Conservation (phyloP, 345 rosid species). For the Reutealis trisperma region DNA sequence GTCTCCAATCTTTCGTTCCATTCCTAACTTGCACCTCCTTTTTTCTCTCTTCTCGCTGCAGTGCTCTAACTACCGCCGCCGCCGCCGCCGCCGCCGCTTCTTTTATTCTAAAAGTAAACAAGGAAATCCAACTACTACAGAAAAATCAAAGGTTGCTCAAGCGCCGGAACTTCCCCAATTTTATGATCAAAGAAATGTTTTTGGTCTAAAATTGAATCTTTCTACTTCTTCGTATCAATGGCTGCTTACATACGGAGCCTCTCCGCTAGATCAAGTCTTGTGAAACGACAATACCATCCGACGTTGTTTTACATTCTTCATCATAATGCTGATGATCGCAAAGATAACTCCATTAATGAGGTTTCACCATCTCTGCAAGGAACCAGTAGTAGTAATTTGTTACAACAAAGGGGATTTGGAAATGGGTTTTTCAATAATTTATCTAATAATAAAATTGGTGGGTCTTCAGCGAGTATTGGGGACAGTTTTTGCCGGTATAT, state of each 20-base stretch:
- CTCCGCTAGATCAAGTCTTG: slow-evolving; percentile 45
- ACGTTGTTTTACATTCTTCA: slow-evolving; percentile 36
- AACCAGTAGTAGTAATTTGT: slow-evolving; percentile 20
- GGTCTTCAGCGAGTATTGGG: slow-evolving; percentile 30
- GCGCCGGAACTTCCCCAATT: no score
- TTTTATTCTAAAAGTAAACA: no score
- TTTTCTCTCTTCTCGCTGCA: no score
- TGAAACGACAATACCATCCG: slow-evolving; percentile 34
- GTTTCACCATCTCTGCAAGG: slow-evolving; percentile 32
- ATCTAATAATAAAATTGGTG: background rate
- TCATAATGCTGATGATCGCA: slow-evolving; percentile 32
- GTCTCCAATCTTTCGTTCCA: no score
- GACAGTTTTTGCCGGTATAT: slow-evolving; percentile 51
- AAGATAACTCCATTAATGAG: slow-evolving; percentile 26
- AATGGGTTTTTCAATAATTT: slow-evolving; percentile 24
- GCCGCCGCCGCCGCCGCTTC: no score
- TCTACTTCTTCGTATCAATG: slow-evolving; percentile 28
- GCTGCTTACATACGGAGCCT: slow-evolving; percentile 52
- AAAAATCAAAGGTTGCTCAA: no score
- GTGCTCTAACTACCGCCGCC: no score
- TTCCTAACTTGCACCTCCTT: no score
- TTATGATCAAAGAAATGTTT: no score
- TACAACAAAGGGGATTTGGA: slow-evolving; percentile 42
- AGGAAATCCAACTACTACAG: no score
- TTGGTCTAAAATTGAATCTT: no score